Base-by-base conservation (phyloP, 495 filamentous ascomycete genomes). In the Polyplosphaeria fusca region DNA sequence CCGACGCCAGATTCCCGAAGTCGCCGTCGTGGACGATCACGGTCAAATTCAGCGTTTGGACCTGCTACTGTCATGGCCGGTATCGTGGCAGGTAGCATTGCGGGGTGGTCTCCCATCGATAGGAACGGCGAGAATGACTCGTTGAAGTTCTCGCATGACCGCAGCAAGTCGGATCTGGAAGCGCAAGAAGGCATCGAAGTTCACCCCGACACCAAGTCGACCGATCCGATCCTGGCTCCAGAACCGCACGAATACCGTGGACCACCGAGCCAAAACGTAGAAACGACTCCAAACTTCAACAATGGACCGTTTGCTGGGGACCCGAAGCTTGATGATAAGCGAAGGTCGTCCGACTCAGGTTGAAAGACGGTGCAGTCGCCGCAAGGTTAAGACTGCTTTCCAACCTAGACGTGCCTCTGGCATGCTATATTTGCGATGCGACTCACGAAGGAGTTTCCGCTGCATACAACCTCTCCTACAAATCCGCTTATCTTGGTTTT, bases 71-170 rank as follows among this genome's bases (percentile, higher is more conserved):
- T 90, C 28, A 87, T 87, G 88, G 86, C 90, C 22, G 91, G 91
- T 58, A 82, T 96, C 44, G 84, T 96, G 52, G 91, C 90, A 30
- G 89, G 88, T 47, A 86, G 86, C 71, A 84, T 96, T 44, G 89
- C 82, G 28, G 89, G 88, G 38, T 95, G 88, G 89, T 94, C 89
- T 44, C 91, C 91, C 0, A 87, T 93, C 50, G 89, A 90, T 50
- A 75, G 80, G 20, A 68, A 74, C 18, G 74, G 69, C 24, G 80
- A 79, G 24, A 69, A 69, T n/a, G 80, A 80, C 35, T 75, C 77
- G 0, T 65, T 77, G 55, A 73, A 71, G 9, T 82, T 84, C 61
- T 67, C 76, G 0, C 71, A 74, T 1, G 61, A 55, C 16, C 68
- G 67, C 4, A 69, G 67, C 14, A 73, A 75, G 32, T 70, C 73